Evolutionary conservation across 1,284 basidiomycete species (phyloP), one percentile per base, ranked within the genome.

Genomic region (Boletellus sp.): DNA sequence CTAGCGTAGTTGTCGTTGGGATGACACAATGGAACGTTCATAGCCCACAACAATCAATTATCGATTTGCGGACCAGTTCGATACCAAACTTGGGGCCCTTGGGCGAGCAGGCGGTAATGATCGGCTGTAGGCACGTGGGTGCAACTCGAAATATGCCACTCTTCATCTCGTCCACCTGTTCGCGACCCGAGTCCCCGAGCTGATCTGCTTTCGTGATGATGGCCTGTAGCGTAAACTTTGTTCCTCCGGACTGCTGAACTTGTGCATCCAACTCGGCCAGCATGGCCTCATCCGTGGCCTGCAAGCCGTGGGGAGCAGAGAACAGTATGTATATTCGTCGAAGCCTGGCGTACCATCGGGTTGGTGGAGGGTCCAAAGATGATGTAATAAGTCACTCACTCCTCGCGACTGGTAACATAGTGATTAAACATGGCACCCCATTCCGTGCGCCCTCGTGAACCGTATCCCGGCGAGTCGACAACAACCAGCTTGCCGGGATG

Each of bases 381-480:
- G 22, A 40, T 28, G 18, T 38, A 8, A 26, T 28, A 24, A 1
- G 19, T 8, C 24, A 59, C 83, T 54, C 58, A 89, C 86, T 84
- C 74, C 60, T 76, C 65, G 22, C 87, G 79, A 28, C 69, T 78
- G 44, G 74, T 62, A 16, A 88, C 57, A 61, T 89, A 90, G 42
- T 79, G 67, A 49, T 85, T 74, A 65, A 89, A 87, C 3, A 88
- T 58, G 33, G 71, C 60, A 1, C 88, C 87, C 87, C 87, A 90
- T 68, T 88, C 84, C 24, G 76, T 74, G 42, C 85, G 76, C 11
- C 88, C 87, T 49, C 86, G 75, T n/a, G 74, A 66, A 43, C 88
- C 88, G 61, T 90, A 91, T 8, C 88, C 88, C 5, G 88, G 88
- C 10, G 88, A 78, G 58, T 91, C 88, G 7, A 90, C 87, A 3